Evolutionary conservation across 2,329 filamentous ascomycete genomes (phyloP), one percentile per base, ranked within the genome.

Genomic region (Simplicillium sp.): DNA sequence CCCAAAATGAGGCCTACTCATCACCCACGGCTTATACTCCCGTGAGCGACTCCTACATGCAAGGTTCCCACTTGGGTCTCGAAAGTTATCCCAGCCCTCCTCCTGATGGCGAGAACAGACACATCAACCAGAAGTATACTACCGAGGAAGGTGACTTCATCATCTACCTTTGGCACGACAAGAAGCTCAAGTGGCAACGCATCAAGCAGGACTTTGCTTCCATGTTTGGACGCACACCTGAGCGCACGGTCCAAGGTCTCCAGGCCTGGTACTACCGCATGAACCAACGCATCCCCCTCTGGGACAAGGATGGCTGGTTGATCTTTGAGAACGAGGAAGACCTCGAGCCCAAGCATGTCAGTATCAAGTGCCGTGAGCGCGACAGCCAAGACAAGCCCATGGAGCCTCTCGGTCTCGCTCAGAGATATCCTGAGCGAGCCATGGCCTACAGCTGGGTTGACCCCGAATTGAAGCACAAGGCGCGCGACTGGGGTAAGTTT

Each of bases 351-450:
- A 55, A 52, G 40, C 52, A 60, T 39, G 49, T 61, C 43, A 56
- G 54, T 42, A 61, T 64, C 55, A 65, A 65, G 50, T 63, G 61
- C 40, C 59, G 61, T 2, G 60, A 64, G 41, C 53, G 57, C 20
- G 60, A 64, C 36, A 56, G 50, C 38, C 58, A 60, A 36, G 58
- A 58, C 45, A 60, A 58, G 43, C 58, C 59, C 14, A 54, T 54
- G 50, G 57, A 62, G 41, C 59, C 58, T 1, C 50, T 64, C 17
- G 61, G 61, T 2, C 52, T 65, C 11, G 60, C 57, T 1, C 61
- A 64, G 40, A 58, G 70, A n/a, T 71, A 66, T 42, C 69, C 69
- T 2, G 68, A 71, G 42, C 59, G 66, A 17, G 67, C 67, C 7
- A 54, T 71, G 31, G 53, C 59, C 29, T 72, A 71, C 48, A 39